Base-by-base conservation (phyloP, 768 basidiomycete species). In the Pisolithus sp. region DNA sequence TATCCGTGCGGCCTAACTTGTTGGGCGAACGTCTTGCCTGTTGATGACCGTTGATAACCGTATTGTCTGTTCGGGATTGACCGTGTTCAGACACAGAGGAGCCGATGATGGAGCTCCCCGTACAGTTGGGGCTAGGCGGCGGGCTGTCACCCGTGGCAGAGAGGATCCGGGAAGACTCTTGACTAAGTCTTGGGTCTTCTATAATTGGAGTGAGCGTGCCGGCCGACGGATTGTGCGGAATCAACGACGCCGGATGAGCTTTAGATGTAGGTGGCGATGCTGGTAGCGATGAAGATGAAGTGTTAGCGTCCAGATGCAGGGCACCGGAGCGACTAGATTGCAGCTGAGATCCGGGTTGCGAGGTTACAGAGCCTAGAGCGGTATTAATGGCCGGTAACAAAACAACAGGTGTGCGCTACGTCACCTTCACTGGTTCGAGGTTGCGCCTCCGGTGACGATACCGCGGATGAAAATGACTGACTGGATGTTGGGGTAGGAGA, bases 101-200 rank as follows among this genome's bases (percentile, higher is more conserved):
- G n/a, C 31, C n/a, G 21, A 42, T 9, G 44, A 34, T 42, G 26
- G 54, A 52, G 8, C 55, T 53, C 30, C 34, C 34, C 7, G 6
- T 13, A 17, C 51, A 40, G 64, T 41, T 67, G 6, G 85, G 81
- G 59, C 80, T 85, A 24, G 78, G 68, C 7, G 71, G 62, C 3
- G 86, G 83, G 5, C 81, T 83, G 51, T 88, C 86, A 36, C 68
- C 68, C 77, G 86, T 82, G 1, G 89, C 85, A 36, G 89, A 73
- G 31, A 83, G 80, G 46, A 85, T 78, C 21, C 78, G 76, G 8
- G 86, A 45, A 45, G 43, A 89, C 47, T 84, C 83, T 50, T 83
- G 78, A n/a, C 79, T 78, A 17, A 73, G 57, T n/a, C 65, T 64
- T 20, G 67, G 65, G 54, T 62, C 61, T 61, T 73, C 67, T 18